A percentile compares a stretch with the other conserved stretches of the same genome.
Conservation (phyloP, 257 asterid genomes). For the Scutellaria minor region DNA sequence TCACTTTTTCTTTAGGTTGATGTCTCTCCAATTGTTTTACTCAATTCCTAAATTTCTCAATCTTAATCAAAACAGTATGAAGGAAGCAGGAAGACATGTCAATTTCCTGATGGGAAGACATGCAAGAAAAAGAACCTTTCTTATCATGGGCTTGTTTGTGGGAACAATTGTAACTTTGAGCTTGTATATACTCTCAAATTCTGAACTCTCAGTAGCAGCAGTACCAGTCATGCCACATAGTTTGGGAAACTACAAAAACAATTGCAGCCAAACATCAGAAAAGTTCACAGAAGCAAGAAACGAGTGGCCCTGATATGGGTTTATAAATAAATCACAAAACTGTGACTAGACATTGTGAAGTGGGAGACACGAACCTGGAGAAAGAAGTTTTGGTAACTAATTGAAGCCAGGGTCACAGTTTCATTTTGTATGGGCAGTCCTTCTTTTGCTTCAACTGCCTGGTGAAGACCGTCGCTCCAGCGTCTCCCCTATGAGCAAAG, state of each 20-base stretch:
- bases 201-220: slow-evolving; percentile 97
- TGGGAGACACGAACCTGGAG: slow-evolving; percentile 75
- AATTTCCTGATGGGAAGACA: slow-evolving; percentile 25
- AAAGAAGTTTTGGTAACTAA: slow-evolving; percentile 98
- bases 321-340: slow-evolving; percentile 31
- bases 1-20: slow-evolving; percentile 16
- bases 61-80: slow-evolving; percentile 9
- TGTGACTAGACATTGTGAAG: slow-evolving; percentile 28
- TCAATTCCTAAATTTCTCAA: slow-evolving; percentile 28
- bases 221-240: slow-evolving; percentile 99
- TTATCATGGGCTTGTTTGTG: slow-evolving; percentile 97
- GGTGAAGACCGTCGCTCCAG: slow-evolving; percentile 99
- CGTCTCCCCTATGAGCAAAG: slow-evolving; percentile 83
- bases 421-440: slow-evolving; percentile 95
- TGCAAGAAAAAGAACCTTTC: slow-evolving; percentile 65
- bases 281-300: slow-evolving; percentile 27
- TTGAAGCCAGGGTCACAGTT: slow-evolving; percentile 95
- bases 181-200: slow-evolving; percentile 97
- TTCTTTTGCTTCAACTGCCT: slow-evolving; percentile 99
- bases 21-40: slow-evolving; percentile 17
- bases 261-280: slow-evolving; percentile 42
- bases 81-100: slow-evolving; percentile 25
- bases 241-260: slow-evolving; percentile 80
- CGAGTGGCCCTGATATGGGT: slow-evolving; percentile 9
- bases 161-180: slow-evolving; percentile 98